phyloP scores from a whole-genome alignment of 306 rosid genomes.

The Glycine latifolia region DNA sequence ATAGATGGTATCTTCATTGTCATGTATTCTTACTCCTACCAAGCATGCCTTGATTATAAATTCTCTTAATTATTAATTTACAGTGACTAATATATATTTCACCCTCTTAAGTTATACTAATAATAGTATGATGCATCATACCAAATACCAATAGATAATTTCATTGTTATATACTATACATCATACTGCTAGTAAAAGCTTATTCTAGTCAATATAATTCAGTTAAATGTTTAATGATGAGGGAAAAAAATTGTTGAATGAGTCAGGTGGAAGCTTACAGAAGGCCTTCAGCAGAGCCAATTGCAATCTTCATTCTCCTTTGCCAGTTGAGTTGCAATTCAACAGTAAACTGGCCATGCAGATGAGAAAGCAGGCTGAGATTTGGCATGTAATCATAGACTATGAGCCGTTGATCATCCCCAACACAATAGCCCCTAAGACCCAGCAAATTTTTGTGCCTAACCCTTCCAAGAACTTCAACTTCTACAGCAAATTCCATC shows the following conservation, averaged over 20 bases:
- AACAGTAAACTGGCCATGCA: slow-evolving; percentile 75
- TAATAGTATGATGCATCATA: too few species aligned
- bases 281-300: slow-evolving; percentile 86
- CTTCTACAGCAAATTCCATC: slow-evolving; percentile 97
- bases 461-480: slow-evolving; percentile 91
- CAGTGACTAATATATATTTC: too few species aligned
- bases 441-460: slow-evolving; percentile 88
- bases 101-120: too few species aligned
- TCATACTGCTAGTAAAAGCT: not conserved
- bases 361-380: slow-evolving; percentile 90
- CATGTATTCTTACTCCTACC: too few species aligned
- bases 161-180: too few species aligned
- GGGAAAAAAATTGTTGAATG: not conserved
- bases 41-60: too few species aligned
- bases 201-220: not conserved
- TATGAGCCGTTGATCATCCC: slow-evolving; percentile 80
- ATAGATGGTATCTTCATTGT: too few species aligned
- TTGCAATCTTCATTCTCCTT: slow-evolving; percentile 76
- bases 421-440: slow-evolving; percentile 83
- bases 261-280: slow-evolving; percentile 60
- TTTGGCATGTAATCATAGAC: slow-evolving; percentile 96
- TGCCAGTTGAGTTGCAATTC: slow-evolving; percentile 79
- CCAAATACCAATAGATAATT: too few species aligned
- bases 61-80: too few species aligned
- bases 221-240: not conserved